These are phyloP conservation scores for Mortierella sp. DNA, from an alignment of 371 early-diverging fungal species.

Conservation along the genomic window DNA sequence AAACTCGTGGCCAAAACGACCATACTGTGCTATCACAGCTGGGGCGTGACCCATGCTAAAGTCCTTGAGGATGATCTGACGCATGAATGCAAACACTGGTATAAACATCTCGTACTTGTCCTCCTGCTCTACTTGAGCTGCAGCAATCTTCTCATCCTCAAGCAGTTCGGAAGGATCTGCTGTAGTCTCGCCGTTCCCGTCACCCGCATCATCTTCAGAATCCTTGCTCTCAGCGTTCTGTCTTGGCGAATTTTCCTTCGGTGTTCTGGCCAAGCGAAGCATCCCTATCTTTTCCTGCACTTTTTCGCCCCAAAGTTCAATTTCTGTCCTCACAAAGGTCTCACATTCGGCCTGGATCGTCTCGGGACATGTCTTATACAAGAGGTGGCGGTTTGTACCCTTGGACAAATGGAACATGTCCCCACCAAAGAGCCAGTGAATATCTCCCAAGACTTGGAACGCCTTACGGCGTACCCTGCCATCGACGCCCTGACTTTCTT, in stretches of 20 bases:
- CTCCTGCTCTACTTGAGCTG: conserved; percentile 37
- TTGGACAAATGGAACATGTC: conserved; percentile 58
- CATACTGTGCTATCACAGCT: conserved; percentile 58
- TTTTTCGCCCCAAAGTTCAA: conserved; percentile 46
- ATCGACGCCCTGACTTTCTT: conserved; percentile 31
- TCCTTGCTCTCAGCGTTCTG: conserved; percentile 8
- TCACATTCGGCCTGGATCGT: conserved; percentile 56
- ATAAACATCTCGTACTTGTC: conserved; percentile 56
- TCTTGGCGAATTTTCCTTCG: conserved; percentile 5
- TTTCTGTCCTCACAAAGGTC: conserved; percentile 52
- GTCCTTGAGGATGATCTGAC: conserved; percentile 54
- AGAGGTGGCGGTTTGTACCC: conserved; percentile 37
- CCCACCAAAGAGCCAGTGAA: conserved; percentile 68
- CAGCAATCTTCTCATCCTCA: conserved; percentile 43
- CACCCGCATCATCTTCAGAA: conserved; percentile 21
- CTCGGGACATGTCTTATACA: conserved; percentile 56
- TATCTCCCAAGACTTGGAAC: conserved; percentile 62
- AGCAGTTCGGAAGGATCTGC: conserved; percentile 17
- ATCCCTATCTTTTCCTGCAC: conserved; percentile 24
- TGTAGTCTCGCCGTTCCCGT: conserved; percentile 1
- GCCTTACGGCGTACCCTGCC: conserved; percentile 50
- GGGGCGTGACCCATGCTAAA: conserved; percentile 58
- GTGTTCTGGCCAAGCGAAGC: conserved; percentile 19
- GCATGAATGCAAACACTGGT: conserved; percentile 50
- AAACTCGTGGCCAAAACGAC: conserved; percentile 55